Conservation (phyloP, 2,329 filamentous ascomycete species). For the Dothidotthia symphoricarpi region DNA sequence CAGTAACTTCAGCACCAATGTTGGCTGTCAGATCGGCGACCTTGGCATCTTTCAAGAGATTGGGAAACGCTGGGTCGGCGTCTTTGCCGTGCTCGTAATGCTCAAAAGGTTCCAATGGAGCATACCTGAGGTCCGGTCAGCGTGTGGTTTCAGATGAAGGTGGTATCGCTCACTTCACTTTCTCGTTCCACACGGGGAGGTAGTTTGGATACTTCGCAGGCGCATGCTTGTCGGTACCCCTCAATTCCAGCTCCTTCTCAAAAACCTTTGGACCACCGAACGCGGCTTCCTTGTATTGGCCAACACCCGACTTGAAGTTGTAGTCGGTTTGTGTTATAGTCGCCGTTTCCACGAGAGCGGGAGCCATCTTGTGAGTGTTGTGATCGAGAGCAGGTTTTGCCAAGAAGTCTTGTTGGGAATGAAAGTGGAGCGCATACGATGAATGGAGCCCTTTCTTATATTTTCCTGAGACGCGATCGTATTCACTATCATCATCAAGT, state of each 20-base stretch:
- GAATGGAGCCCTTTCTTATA: slow-evolving; percentile 6
- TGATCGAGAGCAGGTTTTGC: neutral
- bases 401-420: no score
- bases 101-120: slow-evolving; percentile 66
- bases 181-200: slow-evolving; percentile 68
- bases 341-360: slow-evolving; percentile 43
- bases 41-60: slow-evolving; percentile 59
- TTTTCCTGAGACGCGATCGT: neutral
- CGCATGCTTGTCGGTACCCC: slow-evolving; percentile 54
- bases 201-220: slow-evolving; percentile 69
- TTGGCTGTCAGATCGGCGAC: slow-evolving; percentile 66
- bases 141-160: slow-evolving; percentile 2
- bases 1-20: slow-evolving; percentile 70
- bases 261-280: slow-evolving; percentile 44
- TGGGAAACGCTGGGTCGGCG: slow-evolving; percentile 66
- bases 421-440: no score
- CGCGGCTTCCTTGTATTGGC: slow-evolving; percentile 46
- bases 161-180: slow-evolving; percentile 16
- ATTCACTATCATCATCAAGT: slow-evolving; percentile 1
- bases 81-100: slow-evolving; percentile 75
- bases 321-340: slow-evolving; percentile 21
- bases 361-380: slow-evolving; percentile 38
- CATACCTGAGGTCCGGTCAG: slow-evolving; percentile 48
- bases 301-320: slow-evolving; percentile 35
- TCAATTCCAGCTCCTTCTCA: slow-evolving; percentile 53